Base-by-base conservation (phyloP, 2,329 filamentous ascomycete genomes). In the Thermothelomyces thermophilus region DNA sequence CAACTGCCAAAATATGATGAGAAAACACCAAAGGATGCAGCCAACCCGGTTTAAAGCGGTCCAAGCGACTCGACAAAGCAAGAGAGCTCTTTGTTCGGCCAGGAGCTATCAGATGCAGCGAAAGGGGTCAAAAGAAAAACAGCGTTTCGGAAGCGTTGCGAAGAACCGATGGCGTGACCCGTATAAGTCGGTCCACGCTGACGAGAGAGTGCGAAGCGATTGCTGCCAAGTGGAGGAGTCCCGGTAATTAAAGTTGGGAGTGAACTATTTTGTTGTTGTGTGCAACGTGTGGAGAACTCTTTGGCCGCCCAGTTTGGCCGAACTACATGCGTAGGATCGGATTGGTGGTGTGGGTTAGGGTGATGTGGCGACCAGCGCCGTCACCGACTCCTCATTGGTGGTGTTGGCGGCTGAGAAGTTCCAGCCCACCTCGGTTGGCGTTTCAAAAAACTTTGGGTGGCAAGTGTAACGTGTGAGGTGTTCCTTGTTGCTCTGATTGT, bases 361-460 rank as follows among this genome's bases (percentile, higher is more conserved):
- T 26, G 5, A 5, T 26, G 24, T 26, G 24, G 24, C 24, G 24
- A 26, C 24, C 24, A 26, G 24, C 24, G 24, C 24, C 9, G 24
- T n/a, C 5, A 26, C 9, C 24, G 20, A 8, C 24, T 26, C 36
- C n/a, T 41, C 24, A 41, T 41, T 41, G 39, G 39, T 16, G 35
- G 13, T 19, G 24, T 14, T 17, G n/a, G 16, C 20, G 41, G 50
- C 52, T 51, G 37, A 50, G n/a, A 45, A 48, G 41, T 37, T 19
- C 17, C 30, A 31, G 30, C 8, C 20, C 37, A 26, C 36, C 14
- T 41, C 13, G 11, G 11, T 26, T 28, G 14, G 13, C 24, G 37
- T 22, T 13, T 24, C 24, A n/a, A 2, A 24, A 26, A 10, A 26
- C 9, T 13, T 34, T 20, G 5, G 35, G 36, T 41, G 28, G 13